Evolutionary conservation across 2,329 filamentous ascomycete species (phyloP).

Genomic region (Periconia macrospinosa): DNA sequence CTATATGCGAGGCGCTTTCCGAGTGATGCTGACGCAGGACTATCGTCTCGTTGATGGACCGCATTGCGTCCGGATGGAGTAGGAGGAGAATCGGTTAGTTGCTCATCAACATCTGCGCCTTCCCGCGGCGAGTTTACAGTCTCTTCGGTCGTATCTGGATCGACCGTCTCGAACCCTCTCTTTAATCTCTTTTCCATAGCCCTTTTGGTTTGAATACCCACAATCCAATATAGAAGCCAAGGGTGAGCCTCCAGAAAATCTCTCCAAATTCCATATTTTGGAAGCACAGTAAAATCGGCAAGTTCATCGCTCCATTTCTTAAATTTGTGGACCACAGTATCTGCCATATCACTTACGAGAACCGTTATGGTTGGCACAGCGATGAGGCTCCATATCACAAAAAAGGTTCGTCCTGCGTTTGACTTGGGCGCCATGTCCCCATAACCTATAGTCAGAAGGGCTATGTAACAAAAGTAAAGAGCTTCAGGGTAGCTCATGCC

Average conservation of each 20-base stretch:
- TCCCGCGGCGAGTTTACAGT: slow-evolving; percentile 3
- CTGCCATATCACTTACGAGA: slow-evolving; percentile 63
- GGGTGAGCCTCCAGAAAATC: slow-evolving; percentile 54
- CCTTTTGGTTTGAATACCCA: slow-evolving; percentile 39
- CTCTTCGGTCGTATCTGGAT: slow-evolving; percentile 28
- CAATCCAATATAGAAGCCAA: slow-evolving; percentile 41
- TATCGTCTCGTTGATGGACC: slow-evolving; percentile 41
- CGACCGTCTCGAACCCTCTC: slow-evolving; percentile 49
- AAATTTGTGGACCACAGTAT: slow-evolving; percentile 73
- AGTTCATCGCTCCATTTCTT: slow-evolving; percentile 63
- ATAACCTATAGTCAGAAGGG: slow-evolving; percentile 83
- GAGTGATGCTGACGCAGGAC: slow-evolving; percentile 57
- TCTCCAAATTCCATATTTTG: slow-evolving; percentile 60
- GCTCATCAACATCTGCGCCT: slow-evolving; percentile 10
- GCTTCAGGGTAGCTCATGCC: slow-evolving; percentile 74
- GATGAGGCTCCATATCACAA: slow-evolving; percentile 89
- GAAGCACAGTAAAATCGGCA: slow-evolving; percentile 68
- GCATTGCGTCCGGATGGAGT: slow-evolving; percentile 43
- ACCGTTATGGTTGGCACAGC: slow-evolving; percentile 88
- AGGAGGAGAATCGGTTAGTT: slow-evolving; percentile 5
- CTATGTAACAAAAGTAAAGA: slow-evolving; percentile 84
- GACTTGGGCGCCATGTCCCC: slow-evolving; percentile 78
- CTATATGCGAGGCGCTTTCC: slow-evolving; percentile 66
- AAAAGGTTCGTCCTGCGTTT: slow-evolving; percentile 79
- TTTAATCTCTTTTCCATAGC: slow-evolving; percentile 46